Evolutionary conservation across 2,329 filamentous ascomycete genomes (phyloP).

Genomic region (Cercospora berteroae): DNA sequence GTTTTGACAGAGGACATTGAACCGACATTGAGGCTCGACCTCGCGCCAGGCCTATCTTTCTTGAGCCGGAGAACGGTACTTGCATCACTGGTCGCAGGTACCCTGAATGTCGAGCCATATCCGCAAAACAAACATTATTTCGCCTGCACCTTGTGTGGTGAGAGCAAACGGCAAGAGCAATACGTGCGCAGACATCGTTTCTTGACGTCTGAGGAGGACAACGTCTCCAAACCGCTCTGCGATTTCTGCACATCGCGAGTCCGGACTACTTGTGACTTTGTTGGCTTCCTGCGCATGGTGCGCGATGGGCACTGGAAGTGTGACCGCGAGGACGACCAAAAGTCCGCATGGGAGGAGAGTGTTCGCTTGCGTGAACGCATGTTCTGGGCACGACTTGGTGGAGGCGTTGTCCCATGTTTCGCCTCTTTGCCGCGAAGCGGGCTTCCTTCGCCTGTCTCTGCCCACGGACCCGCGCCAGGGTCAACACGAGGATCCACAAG

Average conservation of each 20-base stretch:
- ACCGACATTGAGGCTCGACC: constrained; percentile 84
- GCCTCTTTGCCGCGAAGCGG: constrained; percentile 14
- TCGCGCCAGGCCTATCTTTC: constrained; percentile 89
- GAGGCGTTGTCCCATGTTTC: constrained; percentile 74
- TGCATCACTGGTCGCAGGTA: constrained; percentile 78
- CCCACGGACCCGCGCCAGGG: constrained; percentile 6
- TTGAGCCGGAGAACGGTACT: constrained; percentile 82
- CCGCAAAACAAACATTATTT: constrained; percentile 56
- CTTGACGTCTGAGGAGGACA: constrained; percentile 80
- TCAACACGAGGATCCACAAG: constrained; percentile 9
- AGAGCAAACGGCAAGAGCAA: constrained; percentile 66
- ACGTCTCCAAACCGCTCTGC: constrained; percentile 84
- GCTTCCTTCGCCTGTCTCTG: constrained; percentile 17
- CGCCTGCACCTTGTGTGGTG: constrained; percentile 85
- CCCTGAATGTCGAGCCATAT: constrained; percentile 84
- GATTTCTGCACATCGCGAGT: constrained; percentile 81
- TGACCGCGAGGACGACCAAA: constrained; percentile 78
- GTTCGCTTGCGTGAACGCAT: constrained; percentile 86
- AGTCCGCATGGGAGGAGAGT: constrained; percentile 90
- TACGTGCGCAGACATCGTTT: constrained; percentile 84
- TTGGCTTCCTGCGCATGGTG: constrained; percentile 86
- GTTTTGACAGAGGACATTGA: constrained; percentile 88
- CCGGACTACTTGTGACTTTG: constrained; percentile 85
- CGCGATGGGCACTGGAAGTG: constrained; percentile 89
- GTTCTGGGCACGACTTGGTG: constrained; percentile 94